Conservation (phyloP, 75 land plant species). For the Selaginella tamariscina region DNA sequence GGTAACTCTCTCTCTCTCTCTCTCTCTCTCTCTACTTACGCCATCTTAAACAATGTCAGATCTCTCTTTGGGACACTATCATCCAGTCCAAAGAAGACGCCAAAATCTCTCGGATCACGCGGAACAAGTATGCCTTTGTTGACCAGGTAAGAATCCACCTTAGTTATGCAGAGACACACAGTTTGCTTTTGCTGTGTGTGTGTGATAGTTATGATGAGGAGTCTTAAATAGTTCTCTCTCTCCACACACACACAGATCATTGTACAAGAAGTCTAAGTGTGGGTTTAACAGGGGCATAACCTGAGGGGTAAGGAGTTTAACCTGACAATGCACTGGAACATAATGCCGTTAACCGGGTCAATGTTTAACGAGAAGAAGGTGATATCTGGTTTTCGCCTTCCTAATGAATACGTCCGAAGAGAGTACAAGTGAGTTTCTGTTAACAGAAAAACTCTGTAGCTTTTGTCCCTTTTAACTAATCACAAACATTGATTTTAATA, state of each 20-base stretch:
- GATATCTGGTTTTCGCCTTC: conserved; percentile 54
- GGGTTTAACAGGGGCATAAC: conserved; percentile 50
- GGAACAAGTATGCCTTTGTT: conserved; percentile 63
- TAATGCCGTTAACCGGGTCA: conserved; percentile 79
- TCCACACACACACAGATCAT: no score
- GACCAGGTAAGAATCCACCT: conserved; percentile 43
- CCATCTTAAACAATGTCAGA: conserved; percentile 28
- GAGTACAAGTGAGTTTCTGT: no score
- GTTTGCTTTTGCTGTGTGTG: no score
- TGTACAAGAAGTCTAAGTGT: no score
- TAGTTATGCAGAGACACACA: background rate
- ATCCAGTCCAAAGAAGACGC: conserved; percentile 69
- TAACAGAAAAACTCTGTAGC: no score
- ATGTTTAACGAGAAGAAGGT: conserved; percentile 65
- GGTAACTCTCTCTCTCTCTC: conserved; percentile 25
- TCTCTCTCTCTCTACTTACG: background rate
- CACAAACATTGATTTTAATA: no score
- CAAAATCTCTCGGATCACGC: conserved; percentile 30
- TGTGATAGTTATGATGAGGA: no score
- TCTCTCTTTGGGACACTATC: conserved; percentile 86
- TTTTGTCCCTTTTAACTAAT: no score
- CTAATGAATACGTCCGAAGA: conserved; percentile 23
- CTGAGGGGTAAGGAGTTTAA: conserved; percentile 68
- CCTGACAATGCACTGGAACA: conserved; percentile 82
- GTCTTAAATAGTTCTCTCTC: no score